Evolutionary conservation across 2,329 filamentous ascomycete species (phyloP), one percentile per base, ranked within the genome.

Genomic region (Leptodontidium sp.): DNA sequence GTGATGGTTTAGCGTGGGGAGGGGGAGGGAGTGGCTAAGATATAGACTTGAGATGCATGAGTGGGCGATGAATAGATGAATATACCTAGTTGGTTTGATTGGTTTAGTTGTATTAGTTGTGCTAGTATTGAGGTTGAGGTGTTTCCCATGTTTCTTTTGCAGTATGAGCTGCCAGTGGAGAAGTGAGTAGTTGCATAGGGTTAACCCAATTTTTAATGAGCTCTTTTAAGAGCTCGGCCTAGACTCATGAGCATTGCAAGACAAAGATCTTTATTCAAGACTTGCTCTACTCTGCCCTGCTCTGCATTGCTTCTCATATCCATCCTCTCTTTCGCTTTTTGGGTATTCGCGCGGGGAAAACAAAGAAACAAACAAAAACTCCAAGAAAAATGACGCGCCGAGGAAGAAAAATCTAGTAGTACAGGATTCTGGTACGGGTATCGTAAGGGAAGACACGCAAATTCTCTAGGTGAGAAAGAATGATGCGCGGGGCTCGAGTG

Each of bases 1-100:
- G 24, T n/a, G 24, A 26, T 26, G 24, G 11, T 5, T 15, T 8
- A 11, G 11, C 1, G 24, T 4, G 11, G 24, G 50, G 24, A 26
- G 15, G 14, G 6, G 14, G 32, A 35, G 29, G 26, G 24, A 52
- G n/a, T 1, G 14, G 49, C 2, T n/a, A 14, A 35, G 52, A 17
- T 55, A 26, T 55, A 55, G 52, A 55, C 32, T 55, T 35, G 4
- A 47, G 43, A 55, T 55, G 52, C 52, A 35, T 32, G 52, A 9
- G 26, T 17, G 12, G n/a, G 6, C 6, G 14, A 55, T 55, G 35
- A 24, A 55, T 55, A 55, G 52, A 55, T 55, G 29, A 55, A 55
- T n/a, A 55, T 55, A 55, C 52, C 29, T 24, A 35, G 24, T 29
- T 53, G 8, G 4, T 40, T 40, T 40, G 7, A 12, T 40, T 32